phyloP scores from a whole-genome alignment of 352 stramenopile species.

The Peronospora farinosa region DNA sequence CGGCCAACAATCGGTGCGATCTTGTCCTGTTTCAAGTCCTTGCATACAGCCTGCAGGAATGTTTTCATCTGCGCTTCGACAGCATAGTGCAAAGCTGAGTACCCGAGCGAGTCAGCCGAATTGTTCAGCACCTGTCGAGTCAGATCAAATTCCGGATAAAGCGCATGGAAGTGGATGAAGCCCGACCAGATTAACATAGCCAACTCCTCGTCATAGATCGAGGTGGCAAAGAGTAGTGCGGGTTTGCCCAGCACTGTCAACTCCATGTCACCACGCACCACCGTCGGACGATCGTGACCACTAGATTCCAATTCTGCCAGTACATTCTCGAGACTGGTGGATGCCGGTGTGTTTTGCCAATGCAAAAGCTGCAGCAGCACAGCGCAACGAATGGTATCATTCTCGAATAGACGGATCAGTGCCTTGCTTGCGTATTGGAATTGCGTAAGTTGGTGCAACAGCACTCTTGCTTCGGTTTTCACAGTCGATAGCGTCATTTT shows the following conservation, averaged over 20 bases:
- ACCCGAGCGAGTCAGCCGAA: conserved; percentile 53
- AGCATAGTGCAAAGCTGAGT: conserved; percentile 69
- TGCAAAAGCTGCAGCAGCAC: conserved; percentile 42
- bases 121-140: conserved; percentile 69
- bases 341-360: conserved; percentile 36
- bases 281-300: conserved; percentile 5
- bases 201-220: conserved; percentile 83
- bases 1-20: conserved; percentile 14
- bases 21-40: conserved; percentile 18
- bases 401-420: conserved; percentile 44
- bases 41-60: conserved; percentile 38
- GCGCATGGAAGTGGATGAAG: conserved; percentile 40
- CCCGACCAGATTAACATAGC: conserved; percentile 55
- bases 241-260: conserved; percentile 73
- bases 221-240: conserved; percentile 68
- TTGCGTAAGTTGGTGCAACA: conserved; percentile 54
- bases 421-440: conserved; percentile 46
- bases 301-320: conserved; percentile 27
- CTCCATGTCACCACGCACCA: conserved; percentile 28
- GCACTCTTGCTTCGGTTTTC: conserved; percentile 28
- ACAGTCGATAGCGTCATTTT: conserved; percentile 14
- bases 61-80: conserved; percentile 61
- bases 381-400: conserved; percentile 10
- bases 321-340: conserved; percentile 26
- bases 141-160: conserved; percentile 37